Evolutionary conservation across 441 rosid species (phyloP), one percentile per base, ranked within the genome.

Genomic region (Pelargonium citronellum): DNA sequence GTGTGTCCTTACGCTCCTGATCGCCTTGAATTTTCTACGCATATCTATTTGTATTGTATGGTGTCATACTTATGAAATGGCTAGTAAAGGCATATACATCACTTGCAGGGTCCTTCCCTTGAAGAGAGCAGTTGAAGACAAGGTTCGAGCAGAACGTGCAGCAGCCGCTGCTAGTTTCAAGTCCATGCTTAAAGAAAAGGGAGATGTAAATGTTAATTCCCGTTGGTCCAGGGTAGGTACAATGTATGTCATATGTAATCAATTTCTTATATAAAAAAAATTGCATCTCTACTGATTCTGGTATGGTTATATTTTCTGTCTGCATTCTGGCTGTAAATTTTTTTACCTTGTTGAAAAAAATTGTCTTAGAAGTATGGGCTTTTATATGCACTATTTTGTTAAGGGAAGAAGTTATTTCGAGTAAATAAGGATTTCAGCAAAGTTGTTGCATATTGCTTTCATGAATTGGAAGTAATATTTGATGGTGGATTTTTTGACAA

Each of bases 161-260:
- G 91, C 89, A 16, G 83, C 86, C 41, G 82, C 91, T 69, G 82
- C 87, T 64, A 79, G 88, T 81, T 92, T 92, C 81, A 95, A 91
- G 81, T 84, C 89, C 76, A 80, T 95, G 96, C 92, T 95, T 75
- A 84, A 41, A 39, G 98, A 95, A 47, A 85, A 70, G 67, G 90
- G 84, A 75, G 92, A 87, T 79, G 72, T 95, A 69, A 84, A 83
- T 68, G 72, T 83, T 57, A 79, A 78, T 81, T 88, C 91, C 73
- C 94, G 88, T 47, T 95, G 99, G 99, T 89, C 95, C 63, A 88
- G 87, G 97, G 99, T 95, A 81, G 37, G 82, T 77, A 55, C 65
- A 72, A 61, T 13, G 34, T 15, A 62, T 3, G 4, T 43, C 15
- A 43, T 44, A 58, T 46, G 22, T 15, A 67, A 19, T 12, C n/a